These are phyloP conservation scores for Flaveria robusta DNA, from an alignment of 129 eudicot species.

Conservation along the genomic window DNA sequence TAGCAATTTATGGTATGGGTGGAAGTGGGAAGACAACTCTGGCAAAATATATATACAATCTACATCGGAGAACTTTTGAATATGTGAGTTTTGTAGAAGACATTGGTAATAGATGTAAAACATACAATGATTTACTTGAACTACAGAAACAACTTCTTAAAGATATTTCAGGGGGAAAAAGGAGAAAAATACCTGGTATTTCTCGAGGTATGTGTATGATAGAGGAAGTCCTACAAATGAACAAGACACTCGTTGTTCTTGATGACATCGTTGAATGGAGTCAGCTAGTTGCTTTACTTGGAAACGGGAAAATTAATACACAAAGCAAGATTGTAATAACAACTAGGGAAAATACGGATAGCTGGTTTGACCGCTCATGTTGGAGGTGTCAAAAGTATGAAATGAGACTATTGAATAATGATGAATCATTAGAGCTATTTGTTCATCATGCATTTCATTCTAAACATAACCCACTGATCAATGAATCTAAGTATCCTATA, in stretches of 20 bases:
- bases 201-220: neutral
- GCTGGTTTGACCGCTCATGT: neutral
- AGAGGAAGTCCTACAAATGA: conserved; percentile 16
- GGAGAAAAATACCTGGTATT: conserved; percentile 17
- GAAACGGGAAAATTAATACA: conserved; percentile 12
- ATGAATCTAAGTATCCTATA: conserved; percentile 1
- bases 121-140: neutral
- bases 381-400: conserved; percentile 6
- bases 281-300: conserved; percentile 19
- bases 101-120: neutral
- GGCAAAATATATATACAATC: conserved; percentile 1
- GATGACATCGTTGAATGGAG: conserved; percentile 30
- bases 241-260: conserved; percentile 24
- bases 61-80: conserved; percentile 5
- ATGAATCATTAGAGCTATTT: conserved; percentile 31
- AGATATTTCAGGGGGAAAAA: conserved; percentile 11
- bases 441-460: conserved; percentile 39
- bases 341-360: conserved; percentile 16
- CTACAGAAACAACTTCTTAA: conserved; percentile 3
- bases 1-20: conserved; percentile 33
- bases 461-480: neutral
- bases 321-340: conserved; percentile 35
- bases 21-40: conserved; percentile 31
- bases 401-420: neutral
- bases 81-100: conserved; percentile 2